Conservation (phyloP, 352 stramenopile genomes). For the Phytophthora rubi region DNA sequence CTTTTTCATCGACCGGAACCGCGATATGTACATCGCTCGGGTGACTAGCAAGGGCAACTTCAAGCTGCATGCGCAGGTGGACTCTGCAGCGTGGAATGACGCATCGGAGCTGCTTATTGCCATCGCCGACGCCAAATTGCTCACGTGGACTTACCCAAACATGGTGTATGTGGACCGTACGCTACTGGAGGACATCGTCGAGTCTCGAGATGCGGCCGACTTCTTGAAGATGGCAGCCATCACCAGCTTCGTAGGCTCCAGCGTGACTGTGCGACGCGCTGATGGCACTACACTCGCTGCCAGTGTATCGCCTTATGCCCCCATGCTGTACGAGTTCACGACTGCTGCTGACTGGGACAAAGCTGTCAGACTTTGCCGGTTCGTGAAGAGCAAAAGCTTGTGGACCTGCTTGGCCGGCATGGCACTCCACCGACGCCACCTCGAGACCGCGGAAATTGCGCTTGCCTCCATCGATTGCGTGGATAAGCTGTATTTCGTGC, state of each 20-base stretch:
- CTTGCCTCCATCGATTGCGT: slow-evolving; percentile 91
- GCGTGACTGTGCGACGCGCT: slow-evolving; percentile 85
- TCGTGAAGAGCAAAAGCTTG: slow-evolving; percentile 88
- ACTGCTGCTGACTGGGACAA: slow-evolving; percentile 89
- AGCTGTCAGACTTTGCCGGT: slow-evolving; percentile 90
- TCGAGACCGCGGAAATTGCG: slow-evolving; percentile 92
- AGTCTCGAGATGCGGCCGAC: slow-evolving; percentile 74
- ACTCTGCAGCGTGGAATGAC: slow-evolving; percentile 92
- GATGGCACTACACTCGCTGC: slow-evolving; percentile 88
- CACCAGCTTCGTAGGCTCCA: slow-evolving; percentile 85
- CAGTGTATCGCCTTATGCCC: slow-evolving; percentile 80
- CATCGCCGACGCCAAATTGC: slow-evolving; percentile 87
- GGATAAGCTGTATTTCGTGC: slow-evolving; percentile 95
- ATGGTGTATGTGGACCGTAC: slow-evolving; percentile 93
- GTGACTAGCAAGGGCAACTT: slow-evolving; percentile 60
- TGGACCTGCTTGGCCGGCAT: slow-evolving; percentile 93
- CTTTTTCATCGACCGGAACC: slow-evolving; percentile 91
- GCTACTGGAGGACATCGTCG: slow-evolving; percentile 81
- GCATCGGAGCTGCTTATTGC: slow-evolving; percentile 87
- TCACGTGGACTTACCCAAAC: slow-evolving; percentile 92
- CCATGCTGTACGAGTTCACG: slow-evolving; percentile 91
- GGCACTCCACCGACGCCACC: slow-evolving; percentile 86
- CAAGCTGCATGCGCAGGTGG: slow-evolving; percentile 93
- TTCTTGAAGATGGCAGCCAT: slow-evolving; percentile 90
- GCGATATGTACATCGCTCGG: slow-evolving; percentile 85